phyloP scores from a whole-genome alignment of 2,329 filamentous ascomycete species.

The Chaetothyriales sp. region DNA sequence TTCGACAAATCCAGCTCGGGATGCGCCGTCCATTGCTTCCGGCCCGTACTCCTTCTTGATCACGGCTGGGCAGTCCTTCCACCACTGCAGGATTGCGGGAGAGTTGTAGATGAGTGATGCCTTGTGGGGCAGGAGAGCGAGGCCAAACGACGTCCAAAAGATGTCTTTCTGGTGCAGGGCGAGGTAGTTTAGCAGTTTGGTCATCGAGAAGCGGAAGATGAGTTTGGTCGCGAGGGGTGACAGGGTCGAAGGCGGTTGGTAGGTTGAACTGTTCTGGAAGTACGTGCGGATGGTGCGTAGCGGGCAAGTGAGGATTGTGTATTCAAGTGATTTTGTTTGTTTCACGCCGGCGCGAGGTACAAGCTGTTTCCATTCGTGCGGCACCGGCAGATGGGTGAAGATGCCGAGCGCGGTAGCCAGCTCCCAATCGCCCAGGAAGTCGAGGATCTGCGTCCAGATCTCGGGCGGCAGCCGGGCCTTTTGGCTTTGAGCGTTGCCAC shows the following conservation, averaged over 20 bases:
- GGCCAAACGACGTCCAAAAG: slow-evolving; percentile 71
- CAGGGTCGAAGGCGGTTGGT: slow-evolving; percentile 44
- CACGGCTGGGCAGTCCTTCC: slow-evolving; percentile 70
- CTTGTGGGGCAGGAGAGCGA: slow-evolving; percentile 70
- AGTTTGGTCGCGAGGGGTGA: slow-evolving; percentile 72
- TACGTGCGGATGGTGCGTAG: slow-evolving; percentile 57
- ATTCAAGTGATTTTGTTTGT: slow-evolving; percentile 68
- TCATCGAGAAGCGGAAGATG: slow-evolving; percentile 80
- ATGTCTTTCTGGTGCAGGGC: slow-evolving; percentile 54
- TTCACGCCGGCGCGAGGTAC: slow-evolving; percentile 50
- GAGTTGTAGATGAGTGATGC: slow-evolving; percentile 76
- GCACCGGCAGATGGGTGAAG: slow-evolving; percentile 60
- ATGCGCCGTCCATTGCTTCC: slow-evolving; percentile 77
- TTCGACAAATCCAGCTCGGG: slow-evolving; percentile 66
- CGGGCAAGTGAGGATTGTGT: slow-evolving; percentile 61
- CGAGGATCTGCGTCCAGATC: slow-evolving; percentile 77
- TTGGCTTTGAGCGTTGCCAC: slow-evolving; percentile 21
- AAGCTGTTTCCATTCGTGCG: slow-evolving; percentile 55
- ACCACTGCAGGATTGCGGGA: slow-evolving; percentile 76
- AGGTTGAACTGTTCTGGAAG: slow-evolving; percentile 50
- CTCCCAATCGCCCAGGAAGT: slow-evolving; percentile 80
- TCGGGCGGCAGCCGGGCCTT: slow-evolving; percentile 53
- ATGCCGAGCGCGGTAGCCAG: slow-evolving; percentile 66
- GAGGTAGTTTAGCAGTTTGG: slow-evolving; percentile 59
- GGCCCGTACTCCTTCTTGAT: slow-evolving; percentile 72